Conservation (phyloP, 2,329 filamentous ascomycete species). For the Pseudogymnoascus sp. region DNA sequence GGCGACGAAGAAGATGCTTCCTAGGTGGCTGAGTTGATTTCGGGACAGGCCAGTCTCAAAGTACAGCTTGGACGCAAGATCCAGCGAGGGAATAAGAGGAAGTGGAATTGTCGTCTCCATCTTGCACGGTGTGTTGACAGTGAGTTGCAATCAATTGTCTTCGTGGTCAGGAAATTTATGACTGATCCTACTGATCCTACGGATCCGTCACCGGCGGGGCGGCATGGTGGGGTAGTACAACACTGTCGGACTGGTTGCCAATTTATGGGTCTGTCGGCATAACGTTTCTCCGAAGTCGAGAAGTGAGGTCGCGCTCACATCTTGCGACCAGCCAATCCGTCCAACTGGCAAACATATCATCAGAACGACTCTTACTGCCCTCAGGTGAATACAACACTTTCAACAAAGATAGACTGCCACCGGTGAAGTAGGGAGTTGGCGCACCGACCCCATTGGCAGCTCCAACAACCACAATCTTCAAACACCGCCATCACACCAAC, state of each 20-base stretch:
- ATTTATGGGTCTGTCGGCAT: conserved; percentile 1
- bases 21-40: conserved; percentile 51
- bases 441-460: neutral
- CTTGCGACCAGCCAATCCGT: neutral
- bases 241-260: conserved; percentile 12
- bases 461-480: neutral
- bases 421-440: neutral
- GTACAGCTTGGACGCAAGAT: conserved; percentile 36
- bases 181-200: no score
- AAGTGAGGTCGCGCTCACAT: neutral
- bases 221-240: neutral
- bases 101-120: conserved; percentile 60
- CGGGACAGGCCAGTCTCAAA: conserved; percentile 41
- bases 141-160: neutral
- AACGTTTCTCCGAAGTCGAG: neutral
- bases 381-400: neutral
- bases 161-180: neutral
- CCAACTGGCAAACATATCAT: neutral
- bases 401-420: neutral
- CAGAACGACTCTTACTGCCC: neutral
- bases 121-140: conserved; percentile 14
- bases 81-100: conserved; percentile 53
- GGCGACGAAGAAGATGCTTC: conserved; percentile 49
- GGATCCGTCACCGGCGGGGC: conserved; percentile 7
- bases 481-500: neutral